A percentile compares a stretch with the other conserved stretches of the same genome.
phyloP scores from a whole-genome alignment of 2,329 filamentous ascomycete species.

The Arachnomyces sp. region DNA sequence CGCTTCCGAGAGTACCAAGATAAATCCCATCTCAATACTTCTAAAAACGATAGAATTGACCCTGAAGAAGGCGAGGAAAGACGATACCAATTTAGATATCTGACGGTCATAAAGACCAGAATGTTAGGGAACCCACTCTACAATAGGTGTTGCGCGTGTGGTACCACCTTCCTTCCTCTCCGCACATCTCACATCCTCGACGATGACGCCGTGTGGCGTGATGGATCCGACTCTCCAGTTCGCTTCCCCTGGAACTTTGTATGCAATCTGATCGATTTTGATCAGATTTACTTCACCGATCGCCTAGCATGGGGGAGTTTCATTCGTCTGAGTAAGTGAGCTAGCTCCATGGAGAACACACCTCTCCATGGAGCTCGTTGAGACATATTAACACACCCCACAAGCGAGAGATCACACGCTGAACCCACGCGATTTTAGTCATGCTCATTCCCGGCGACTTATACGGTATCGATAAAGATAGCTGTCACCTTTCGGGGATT shows the following conservation, averaged over 20 bases:
- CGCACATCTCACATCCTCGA: conserved; percentile 22
- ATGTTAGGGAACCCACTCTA: too few relatives aligned
- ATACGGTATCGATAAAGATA: background rate
- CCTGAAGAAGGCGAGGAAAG: too few relatives aligned
- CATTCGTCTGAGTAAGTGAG: conserved; percentile 4
- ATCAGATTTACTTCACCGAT: conserved; percentile 3
- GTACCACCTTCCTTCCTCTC: too few relatives aligned
- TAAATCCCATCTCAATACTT: too few relatives aligned
- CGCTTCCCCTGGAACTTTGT: conserved; percentile 1
- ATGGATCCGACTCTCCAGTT: background rate
- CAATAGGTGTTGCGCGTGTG: too few relatives aligned
- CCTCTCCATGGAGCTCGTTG: too few relatives aligned
- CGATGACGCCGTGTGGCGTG: conserved; percentile 21
- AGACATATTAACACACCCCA: too few relatives aligned
- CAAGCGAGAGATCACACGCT: background rate
- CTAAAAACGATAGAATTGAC: too few relatives aligned
- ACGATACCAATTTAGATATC: too few relatives aligned
- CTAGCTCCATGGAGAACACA: background rate
- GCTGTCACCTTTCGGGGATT: conserved; percentile 6
- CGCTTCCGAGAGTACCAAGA: too few relatives aligned
- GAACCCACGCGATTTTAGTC: conserved; percentile 2
- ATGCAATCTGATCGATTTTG: conserved; percentile 2
- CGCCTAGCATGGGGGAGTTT: conserved; percentile 4
- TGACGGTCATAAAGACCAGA: too few relatives aligned
- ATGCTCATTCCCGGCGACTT: conserved; percentile 2